A percentile compares a stretch with the other conserved stretches of the same genome.
Conservation (phyloP, 1,284 basidiomycete genomes). For the Rhodofomes roseus region DNA sequence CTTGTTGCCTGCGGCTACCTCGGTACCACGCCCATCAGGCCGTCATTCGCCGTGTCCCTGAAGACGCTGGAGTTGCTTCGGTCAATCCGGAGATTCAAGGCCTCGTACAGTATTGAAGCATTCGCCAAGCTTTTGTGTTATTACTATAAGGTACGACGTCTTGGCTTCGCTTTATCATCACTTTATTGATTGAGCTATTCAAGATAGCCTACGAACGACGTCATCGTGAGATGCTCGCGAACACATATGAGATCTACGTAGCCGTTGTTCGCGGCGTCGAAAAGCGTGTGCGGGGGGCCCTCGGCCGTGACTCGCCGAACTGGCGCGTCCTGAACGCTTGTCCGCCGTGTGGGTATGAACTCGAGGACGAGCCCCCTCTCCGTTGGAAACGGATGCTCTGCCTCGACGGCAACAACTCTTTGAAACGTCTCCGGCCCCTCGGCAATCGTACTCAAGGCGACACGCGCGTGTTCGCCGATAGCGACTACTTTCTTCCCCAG, state of each 20-base stretch:
- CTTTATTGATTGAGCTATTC: not conserved
- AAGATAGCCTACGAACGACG: conserved; percentile 14
- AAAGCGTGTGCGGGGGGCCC: conserved; percentile 11
- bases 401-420: conserved; percentile 34
- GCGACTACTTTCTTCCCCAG: conserved; percentile 21
- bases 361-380: conserved; percentile 21
- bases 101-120: conserved; percentile 31
- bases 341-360: conserved; percentile 22
- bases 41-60: conserved; percentile 27
- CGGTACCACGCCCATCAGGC: conserved; percentile 10
- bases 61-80: conserved; percentile 27
- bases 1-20: conserved; percentile 1
- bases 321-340: conserved; percentile 30
- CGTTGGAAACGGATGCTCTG: conserved; percentile 17
- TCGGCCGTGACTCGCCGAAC: conserved; percentile 19
- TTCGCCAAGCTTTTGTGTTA: conserved; percentile 32
- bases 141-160: conserved; percentile 25
- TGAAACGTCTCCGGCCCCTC: conserved; percentile 24
- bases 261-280: conserved; percentile 17
- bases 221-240: conserved; percentile 14
- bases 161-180: not conserved
- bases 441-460: conserved; percentile 13
- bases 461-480: conserved; percentile 12
- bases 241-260: conserved; percentile 29
- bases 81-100: conserved; percentile 7